Evolutionary conservation across 2,329 filamentous ascomycete species (phyloP), one percentile per base, ranked within the genome.

Genomic region (Thielaviopsis musarum): DNA sequence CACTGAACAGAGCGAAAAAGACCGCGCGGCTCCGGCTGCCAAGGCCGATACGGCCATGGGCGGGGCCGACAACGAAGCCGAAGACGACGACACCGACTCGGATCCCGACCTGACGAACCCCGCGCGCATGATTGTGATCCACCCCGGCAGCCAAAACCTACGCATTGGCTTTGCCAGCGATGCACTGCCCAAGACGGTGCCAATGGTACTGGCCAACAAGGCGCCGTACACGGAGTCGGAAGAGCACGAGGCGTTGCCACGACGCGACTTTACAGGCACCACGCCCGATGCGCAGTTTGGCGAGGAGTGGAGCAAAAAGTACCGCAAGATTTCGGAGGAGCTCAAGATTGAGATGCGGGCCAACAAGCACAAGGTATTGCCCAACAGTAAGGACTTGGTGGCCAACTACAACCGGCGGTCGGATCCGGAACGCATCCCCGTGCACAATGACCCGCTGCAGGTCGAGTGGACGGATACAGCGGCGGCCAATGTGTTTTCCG

Each of bases 321-420:
- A 91, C 71, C 82, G 82, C 60, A 85, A 85, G 67, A 87, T 93
- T 85, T 88, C 83, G 62, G 83, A 84, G 58, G 91, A 96, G 52
- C 81, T 98, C 62, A 95, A 95, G 72, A 74, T 85, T 2, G 87
- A 89, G 57, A 95, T 97, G 88, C 84, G 91, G 63, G 81, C 83
- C 65, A 95, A 95, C 73, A 97, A 97, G 77, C 84, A 89, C 68
- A 87, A 95, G 69, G 91, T 96, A 17, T 74, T 97, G 56, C 93
- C 93, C n/a, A 97, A 97, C 69, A 96, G 91, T 0, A 95, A 95
- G 70, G 93, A 98, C 68, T 77, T 96, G 61, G 91, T 96, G 1
- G 83, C 91, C 64, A 97, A 95, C 68, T 97, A 88, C 77, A 98
- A 98, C 71, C 82, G 87, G 58, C 81, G 88, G 54, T 87, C 84